phyloP scores from a whole-genome alignment of 1,139 yeast genomes.

The Kodamaea sp. region DNA sequence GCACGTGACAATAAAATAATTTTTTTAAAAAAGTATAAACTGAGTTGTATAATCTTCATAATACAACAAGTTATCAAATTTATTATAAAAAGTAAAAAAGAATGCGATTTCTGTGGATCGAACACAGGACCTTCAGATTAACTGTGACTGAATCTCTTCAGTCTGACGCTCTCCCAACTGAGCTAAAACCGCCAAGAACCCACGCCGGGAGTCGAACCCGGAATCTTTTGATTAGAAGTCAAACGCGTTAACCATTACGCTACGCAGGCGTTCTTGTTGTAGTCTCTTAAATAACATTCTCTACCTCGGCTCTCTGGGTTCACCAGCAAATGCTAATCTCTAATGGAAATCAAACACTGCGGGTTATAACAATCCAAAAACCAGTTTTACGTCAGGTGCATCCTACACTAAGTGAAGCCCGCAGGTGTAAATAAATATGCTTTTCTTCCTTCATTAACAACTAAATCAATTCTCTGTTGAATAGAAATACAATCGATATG shows the following conservation, averaged over 20 bases:
- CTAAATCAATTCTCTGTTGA: too few relatives aligned
- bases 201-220: conserved; percentile 17
- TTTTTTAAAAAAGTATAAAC: too few relatives aligned
- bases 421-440: too few relatives aligned
- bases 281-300: not conserved
- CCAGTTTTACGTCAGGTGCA: too few relatives aligned
- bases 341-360: not conserved
- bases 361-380: conserved; percentile 1
- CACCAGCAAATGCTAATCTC: not conserved
- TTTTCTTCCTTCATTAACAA: too few relatives aligned
- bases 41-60: too few relatives aligned
- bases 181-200: conserved; percentile 13
- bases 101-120: conserved; percentile 41
- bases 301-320: not conserved
- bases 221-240: conserved; percentile 16
- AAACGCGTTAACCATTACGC: conserved; percentile 16
- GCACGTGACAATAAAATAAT: too few relatives aligned
- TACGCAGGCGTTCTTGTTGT: conserved; percentile 10
- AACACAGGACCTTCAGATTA: conserved; percentile 55
- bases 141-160: conserved; percentile 32
- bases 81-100: conserved; percentile 3
- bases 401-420: too few relatives aligned
- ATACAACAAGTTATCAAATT: too few relatives aligned
- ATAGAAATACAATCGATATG: too few relatives aligned
- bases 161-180: conserved; percentile 34